phyloP scores from a whole-genome alignment of 1,284 basidiomycete species.

The Rhizoctonia solani region DNA sequence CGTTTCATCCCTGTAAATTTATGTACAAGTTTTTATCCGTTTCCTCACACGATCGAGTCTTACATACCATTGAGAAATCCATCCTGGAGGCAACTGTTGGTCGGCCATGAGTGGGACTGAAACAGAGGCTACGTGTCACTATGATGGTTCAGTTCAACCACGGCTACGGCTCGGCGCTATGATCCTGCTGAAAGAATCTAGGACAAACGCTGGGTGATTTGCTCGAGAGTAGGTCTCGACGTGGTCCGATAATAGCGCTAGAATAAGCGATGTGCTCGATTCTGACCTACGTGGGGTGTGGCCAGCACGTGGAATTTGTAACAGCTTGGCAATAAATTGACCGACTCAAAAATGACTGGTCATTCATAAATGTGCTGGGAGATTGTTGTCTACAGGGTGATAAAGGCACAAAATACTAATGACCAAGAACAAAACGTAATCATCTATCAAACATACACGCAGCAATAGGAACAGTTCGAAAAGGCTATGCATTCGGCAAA shows the following conservation, averaged over 20 bases:
- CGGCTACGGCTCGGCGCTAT: not conserved
- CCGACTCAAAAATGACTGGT: constrained; percentile 8
- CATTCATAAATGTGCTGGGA: constrained; percentile 10
- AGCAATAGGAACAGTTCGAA: constrained; percentile 4
- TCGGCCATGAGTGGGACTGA: constrained; percentile 2
- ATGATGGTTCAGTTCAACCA: constrained; percentile 6
- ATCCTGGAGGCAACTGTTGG: constrained; percentile 76
- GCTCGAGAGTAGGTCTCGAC: too few species aligned
- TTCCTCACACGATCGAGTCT: not conserved
- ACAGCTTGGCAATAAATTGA: too few species aligned
- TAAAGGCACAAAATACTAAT: constrained; percentile 11
- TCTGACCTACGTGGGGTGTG: too few species aligned
- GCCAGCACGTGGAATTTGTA: not conserved
- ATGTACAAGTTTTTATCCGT: constrained; percentile 4
- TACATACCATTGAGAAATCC: constrained; percentile 81
- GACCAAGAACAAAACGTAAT: constrained; percentile 10
- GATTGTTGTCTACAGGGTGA: constrained; percentile 29
- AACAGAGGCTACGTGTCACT: constrained; percentile 29
- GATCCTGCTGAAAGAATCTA: too few species aligned
- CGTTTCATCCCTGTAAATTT: constrained; percentile 74
- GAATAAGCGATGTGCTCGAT: too few species aligned
- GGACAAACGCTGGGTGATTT: too few species aligned
- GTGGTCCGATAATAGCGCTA: too few species aligned
- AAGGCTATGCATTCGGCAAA: not conserved
- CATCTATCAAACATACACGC: constrained; percentile 33